These are phyloP conservation scores for Acrodontium crateriforme DNA, from an alignment of 2,329 filamentous ascomycete genomes.

Conservation along the genomic window DNA sequence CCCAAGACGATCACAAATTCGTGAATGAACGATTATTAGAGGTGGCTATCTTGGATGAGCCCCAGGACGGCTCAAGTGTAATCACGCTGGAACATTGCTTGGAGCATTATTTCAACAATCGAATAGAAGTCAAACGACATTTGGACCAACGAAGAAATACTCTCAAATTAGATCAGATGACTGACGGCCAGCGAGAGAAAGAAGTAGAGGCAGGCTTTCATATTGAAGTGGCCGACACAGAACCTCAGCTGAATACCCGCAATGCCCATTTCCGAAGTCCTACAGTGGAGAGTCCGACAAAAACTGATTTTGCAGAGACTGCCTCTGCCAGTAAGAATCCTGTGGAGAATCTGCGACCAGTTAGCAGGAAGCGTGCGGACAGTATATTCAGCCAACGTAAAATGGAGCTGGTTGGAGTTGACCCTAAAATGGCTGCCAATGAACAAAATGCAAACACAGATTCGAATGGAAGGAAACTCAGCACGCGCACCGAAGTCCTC, in stretches of 20 bases:
- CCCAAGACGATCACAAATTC: constrained; percentile 83
- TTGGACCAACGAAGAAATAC: constrained; percentile 44
- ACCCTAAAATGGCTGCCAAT: constrained; percentile 16
- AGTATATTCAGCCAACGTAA: constrained; percentile 37
- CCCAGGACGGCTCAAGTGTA: constrained; percentile 42
- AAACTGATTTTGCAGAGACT: constrained; percentile 6
- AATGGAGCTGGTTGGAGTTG: constrained; percentile 18
- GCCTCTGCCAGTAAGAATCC: constrained; percentile 15
- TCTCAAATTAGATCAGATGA: constrained; percentile 32
- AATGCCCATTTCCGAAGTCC: no score
- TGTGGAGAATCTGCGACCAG: constrained; percentile 20
- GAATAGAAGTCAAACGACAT: constrained; percentile 76
- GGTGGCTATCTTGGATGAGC: constrained; percentile 70
- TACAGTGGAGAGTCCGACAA: constrained; percentile 10
- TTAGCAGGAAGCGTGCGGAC: constrained; percentile 29
- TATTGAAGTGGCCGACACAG: constrained; percentile 31
- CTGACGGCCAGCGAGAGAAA: constrained; percentile 9
- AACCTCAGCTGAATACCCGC: no score
- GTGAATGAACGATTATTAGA: constrained; percentile 84
- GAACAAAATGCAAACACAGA: constrained; percentile 19
- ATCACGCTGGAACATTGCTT: constrained; percentile 82
- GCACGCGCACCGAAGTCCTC: constrained; percentile 60
- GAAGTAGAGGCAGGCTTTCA: constrained; percentile 25
- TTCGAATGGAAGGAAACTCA: constrained; percentile 14
- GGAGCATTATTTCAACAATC: constrained; percentile 88